Evolutionary conservation across 805 yeast genomes (phyloP), one percentile per base, ranked within the genome.

Genomic region (Candida tammaniensis): DNA sequence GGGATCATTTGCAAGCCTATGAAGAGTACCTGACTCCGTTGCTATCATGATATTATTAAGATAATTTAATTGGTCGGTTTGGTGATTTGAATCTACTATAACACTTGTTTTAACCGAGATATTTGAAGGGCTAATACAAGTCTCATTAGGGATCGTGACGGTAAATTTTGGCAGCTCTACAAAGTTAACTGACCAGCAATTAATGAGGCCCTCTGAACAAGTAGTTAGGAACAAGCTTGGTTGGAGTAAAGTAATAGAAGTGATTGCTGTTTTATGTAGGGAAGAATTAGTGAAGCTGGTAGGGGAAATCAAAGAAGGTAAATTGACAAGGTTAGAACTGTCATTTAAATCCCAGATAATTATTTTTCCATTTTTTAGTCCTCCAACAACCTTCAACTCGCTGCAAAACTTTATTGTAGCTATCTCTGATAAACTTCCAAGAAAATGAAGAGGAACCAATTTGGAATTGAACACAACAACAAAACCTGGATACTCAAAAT

Each of bases 361-460:
- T 1, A 78, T 29, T 31, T 64, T 63, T 0, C 84, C 83, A 44
- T 71, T 70, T 12, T 48, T 47, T 4, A 76, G 61, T 0, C 81
- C 77, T 0, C 70, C 80, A 17, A 73, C 49, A 1, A 78, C 53
- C 32, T 65, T 59, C 31, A 61, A 57, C 1, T 71, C 51, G 15
- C 61, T 55, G 11, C 51, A 41, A 39, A 76, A 74, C 36, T 59
- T 61, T 7, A 70, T 60, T 5, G 47, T 39, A 1, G 61, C 40
- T 5, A 77, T 59, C 11, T 57, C 49, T 1, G 78, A 57, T 7
- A 67, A 53, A 26, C 74, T 59, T 9, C 59, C 56, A 10, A 73
- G 56, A 25, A 62, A 61, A 39, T 38, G 18, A 9, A 57, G 14
- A 52, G 73, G 39, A 40, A 40, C 31, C 30, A 31, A 27, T 28